Base-by-base conservation (phyloP, 176 grass and related monocot species). In the Phoenix dactylifera region DNA sequence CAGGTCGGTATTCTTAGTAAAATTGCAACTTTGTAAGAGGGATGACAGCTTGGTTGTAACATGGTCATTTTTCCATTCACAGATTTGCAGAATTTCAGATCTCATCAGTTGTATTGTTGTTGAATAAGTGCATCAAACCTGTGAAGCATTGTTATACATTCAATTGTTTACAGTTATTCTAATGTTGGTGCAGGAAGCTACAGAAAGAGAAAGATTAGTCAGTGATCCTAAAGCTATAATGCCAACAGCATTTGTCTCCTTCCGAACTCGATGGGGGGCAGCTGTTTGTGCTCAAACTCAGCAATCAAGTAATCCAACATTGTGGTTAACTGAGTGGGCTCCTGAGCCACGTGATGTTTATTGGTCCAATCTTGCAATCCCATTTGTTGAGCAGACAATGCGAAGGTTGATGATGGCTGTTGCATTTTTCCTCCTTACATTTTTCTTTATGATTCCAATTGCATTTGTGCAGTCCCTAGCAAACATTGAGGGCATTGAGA, bases 391-490 rank as follows among this genome's bases (percentile, higher is more conserved):
- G 81, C 81, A 81, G 63, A 88, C 87, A 14, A 63, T 98, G 49
- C 77, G 93, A 54, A 86, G 81, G 70, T 77, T 92, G 57, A 82
- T 88, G 26, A 83, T 98, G 74, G 52, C 87, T 50, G 67, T 92
- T 71, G 17, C 67, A 4, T 72, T 92, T 18, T 98, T 98, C 66
- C 88, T 97, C 66, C 78, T 98, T 52, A 97, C 72, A 0, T 97
- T 97, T 82, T 97, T 88, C 77, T 97, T 97, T 65, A 97, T 97
- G 81, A 78, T 98, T 57, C 93, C 93, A 29, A 98, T 92, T 78
- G 87, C 93, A 57, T 65, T 98, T 76, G 93, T 92, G 35, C 93
- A 98, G 59, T 88, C 93, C 57, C 68, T 98, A 64, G 93, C 87
- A 77, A 98, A 88, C 24, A 60, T 98, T 71, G 87, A 98, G 30